Conservation (phyloP, 306 rosid genomes). For the Medicago lupulina region DNA sequence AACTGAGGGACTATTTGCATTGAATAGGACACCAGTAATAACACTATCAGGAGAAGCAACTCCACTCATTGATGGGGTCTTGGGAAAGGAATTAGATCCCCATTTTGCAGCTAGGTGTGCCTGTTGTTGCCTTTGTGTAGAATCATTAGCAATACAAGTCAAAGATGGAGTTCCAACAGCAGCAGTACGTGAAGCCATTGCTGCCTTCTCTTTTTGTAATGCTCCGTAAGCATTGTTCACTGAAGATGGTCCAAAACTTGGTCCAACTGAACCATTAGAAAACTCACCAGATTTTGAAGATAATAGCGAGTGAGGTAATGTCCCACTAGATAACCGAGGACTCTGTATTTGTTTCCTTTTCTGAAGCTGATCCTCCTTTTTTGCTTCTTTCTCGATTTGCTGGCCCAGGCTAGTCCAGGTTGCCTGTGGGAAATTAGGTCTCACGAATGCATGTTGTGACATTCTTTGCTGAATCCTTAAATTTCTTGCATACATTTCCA, state of each 20-base stretch:
- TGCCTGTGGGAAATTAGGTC: slow-evolving; percentile 75
- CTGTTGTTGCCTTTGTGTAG: slow-evolving; percentile 87
- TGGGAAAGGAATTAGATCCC: slow-evolving; percentile 81
- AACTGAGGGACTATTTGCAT: slow-evolving; percentile 84
- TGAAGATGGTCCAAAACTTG: slow-evolving; percentile 70
- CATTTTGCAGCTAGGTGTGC: slow-evolving; percentile 71
- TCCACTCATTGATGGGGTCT: slow-evolving; percentile 74
- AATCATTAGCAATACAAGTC: slow-evolving; percentile 51
- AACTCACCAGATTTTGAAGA: slow-evolving; percentile 91
- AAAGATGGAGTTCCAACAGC: slow-evolving; percentile 66
- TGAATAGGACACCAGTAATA: slow-evolving; percentile 68
- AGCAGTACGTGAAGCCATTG: slow-evolving; percentile 62
- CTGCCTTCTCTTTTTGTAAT: slow-evolving; percentile 78
- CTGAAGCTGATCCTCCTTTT: slow-evolving; percentile 80
- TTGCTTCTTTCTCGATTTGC: slow-evolving; percentile 74
- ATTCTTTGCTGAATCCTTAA: slow-evolving; percentile 65
- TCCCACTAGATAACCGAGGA: slow-evolving; percentile 78
- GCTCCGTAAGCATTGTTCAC: slow-evolving; percentile 55
- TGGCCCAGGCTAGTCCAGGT: slow-evolving; percentile 77
- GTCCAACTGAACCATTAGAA: slow-evolving; percentile 84
- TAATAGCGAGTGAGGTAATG: slow-evolving; percentile 77
- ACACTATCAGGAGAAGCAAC: slow-evolving; percentile 95
- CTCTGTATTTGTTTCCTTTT: slow-evolving; percentile 81
- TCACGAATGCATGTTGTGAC: slow-evolving; percentile 59
- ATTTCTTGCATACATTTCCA: slow-evolving; percentile 75